A percentile compares a stretch with the other conserved stretches of the same genome.
phyloP scores from a whole-genome alignment of 805 yeast species.

The Pichia scutulata region DNA sequence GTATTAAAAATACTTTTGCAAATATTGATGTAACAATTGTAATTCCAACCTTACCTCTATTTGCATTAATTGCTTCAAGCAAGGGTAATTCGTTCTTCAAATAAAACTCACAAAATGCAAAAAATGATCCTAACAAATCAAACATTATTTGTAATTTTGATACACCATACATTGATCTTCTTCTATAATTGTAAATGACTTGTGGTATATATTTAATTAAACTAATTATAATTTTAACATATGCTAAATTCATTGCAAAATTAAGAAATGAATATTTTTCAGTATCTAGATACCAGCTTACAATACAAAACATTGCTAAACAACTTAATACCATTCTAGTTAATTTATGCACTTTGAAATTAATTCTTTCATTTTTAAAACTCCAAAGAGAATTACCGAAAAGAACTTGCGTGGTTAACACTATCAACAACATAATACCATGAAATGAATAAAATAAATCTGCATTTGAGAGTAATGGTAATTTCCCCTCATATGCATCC shows the following conservation, averaged over 20 bases:
- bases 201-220: conserved; percentile 46
- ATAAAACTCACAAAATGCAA: conserved; percentile 33
- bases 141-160: conserved; percentile 33
- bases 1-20: conserved; percentile 22
- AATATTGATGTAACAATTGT: conserved; percentile 30
- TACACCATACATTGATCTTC: conserved; percentile 40
- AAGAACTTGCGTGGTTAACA: conserved; percentile 33
- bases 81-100: conserved; percentile 29
- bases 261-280: conserved; percentile 25
- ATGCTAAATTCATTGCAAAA: conserved; percentile 35
- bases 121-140: conserved; percentile 37
- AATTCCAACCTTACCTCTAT: conserved; percentile 38
- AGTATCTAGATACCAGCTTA: conserved; percentile 10
- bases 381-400: conserved; percentile 29
- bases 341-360: conserved; percentile 19
- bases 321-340: conserved; percentile 16
- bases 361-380: conserved; percentile 25
- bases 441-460: conserved; percentile 43
- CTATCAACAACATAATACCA: conserved; percentile 35
- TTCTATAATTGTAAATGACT: conserved; percentile 32
- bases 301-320: conserved; percentile 10
- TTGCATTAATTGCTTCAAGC: conserved; percentile 26
- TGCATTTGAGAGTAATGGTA: conserved; percentile 36
- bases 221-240: conserved; percentile 37
- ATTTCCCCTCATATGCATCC: conserved; percentile 24